Evolutionary conservation across 225 moss, liverwort and hornwort genomes (phyloP).

Genomic region (Polytrichum formosum): DNA sequence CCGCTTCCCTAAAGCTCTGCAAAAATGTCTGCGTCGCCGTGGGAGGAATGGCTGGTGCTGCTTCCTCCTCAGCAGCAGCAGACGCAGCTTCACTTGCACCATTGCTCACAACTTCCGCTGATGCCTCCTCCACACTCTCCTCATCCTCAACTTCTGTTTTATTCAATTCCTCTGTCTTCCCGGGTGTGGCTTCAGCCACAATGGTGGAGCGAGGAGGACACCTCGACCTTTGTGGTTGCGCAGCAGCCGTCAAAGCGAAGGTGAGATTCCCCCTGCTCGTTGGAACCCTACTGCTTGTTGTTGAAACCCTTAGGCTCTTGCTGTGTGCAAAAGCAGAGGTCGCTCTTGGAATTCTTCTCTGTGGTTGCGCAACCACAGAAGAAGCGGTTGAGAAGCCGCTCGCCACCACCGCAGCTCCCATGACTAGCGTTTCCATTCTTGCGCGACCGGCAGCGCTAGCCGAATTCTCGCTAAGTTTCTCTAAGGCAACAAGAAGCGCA

Average conservation of each 20-base stretch:
- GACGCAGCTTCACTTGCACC: conserved; percentile 10
- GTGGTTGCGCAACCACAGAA: too few species aligned
- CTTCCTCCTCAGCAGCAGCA: conserved; percentile 19
- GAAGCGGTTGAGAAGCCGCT: conserved; percentile 16
- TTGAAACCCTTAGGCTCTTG: too few species aligned
- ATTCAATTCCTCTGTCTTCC: background rate
- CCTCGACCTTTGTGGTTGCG: too few species aligned
- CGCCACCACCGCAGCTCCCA: conserved; percentile 47
- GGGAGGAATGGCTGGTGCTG: background rate
- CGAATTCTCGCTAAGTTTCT: too few species aligned
- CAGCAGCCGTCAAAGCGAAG: too few species aligned
- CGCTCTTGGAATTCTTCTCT: too few species aligned
- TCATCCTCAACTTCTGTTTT: background rate
- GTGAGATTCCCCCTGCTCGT: too few species aligned
- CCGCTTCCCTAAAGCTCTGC: conserved; percentile 60
- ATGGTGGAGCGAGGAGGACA: too few species aligned
- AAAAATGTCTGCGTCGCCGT: conserved; percentile 33
- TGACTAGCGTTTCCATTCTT: conserved; percentile 44
- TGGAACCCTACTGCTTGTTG: too few species aligned
- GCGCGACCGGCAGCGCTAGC: too few species aligned
- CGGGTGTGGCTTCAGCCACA: background rate
- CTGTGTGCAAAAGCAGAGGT: too few species aligned
- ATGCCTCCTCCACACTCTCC: conserved; percentile 35
- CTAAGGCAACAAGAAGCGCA: background rate
- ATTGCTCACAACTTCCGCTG: conserved; percentile 34